Percentiles rank a stretch among this genome's conserved stretches.
Conservation (phyloP, 1,284 basidiomycete genomes). For the Thecaphora thlaspeos region DNA sequence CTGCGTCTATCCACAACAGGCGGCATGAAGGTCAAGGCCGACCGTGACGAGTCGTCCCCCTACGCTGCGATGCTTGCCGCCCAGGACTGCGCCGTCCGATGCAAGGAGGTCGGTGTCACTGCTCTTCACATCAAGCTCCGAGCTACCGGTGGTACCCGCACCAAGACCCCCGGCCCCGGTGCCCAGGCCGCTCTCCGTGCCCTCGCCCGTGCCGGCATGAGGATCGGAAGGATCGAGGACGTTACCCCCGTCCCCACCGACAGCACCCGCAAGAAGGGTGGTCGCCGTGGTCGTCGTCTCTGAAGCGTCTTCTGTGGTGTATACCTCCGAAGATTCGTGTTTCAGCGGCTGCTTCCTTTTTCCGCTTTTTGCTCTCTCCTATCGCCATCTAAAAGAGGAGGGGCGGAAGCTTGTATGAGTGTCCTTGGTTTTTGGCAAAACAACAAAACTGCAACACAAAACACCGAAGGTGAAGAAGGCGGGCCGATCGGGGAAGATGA, state of each 20-base stretch:
- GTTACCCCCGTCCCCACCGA: constrained; percentile 97
- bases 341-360: background rate
- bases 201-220: constrained; percentile 96
- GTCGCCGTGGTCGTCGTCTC: constrained; percentile 99
- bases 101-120: constrained; percentile 98
- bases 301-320: constrained; percentile 53
- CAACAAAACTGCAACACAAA: too few relatives aligned
- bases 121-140: constrained; percentile 97
- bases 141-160: constrained; percentile 96
- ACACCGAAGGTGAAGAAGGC: too few relatives aligned
- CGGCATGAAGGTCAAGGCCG: constrained; percentile 99
- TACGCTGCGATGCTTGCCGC: constrained; percentile 99
- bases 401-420: too few relatives aligned
- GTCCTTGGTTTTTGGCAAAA: too few relatives aligned
- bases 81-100: constrained; percentile 91
- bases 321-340: too few relatives aligned
- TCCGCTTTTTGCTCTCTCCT: too few relatives aligned
- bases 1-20: too few relatives aligned
- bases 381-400: too few relatives aligned
- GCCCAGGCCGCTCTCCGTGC: constrained; percentile 97
- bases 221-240: constrained; percentile 88
- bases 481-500: too few relatives aligned
- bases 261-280: constrained; percentile 97
- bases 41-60: constrained; percentile 98
- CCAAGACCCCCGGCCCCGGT: constrained; percentile 98